These are phyloP conservation scores for Trametes sp. DNA, from an alignment of 1,284 basidiomycete genomes.

Conservation along the genomic window DNA sequence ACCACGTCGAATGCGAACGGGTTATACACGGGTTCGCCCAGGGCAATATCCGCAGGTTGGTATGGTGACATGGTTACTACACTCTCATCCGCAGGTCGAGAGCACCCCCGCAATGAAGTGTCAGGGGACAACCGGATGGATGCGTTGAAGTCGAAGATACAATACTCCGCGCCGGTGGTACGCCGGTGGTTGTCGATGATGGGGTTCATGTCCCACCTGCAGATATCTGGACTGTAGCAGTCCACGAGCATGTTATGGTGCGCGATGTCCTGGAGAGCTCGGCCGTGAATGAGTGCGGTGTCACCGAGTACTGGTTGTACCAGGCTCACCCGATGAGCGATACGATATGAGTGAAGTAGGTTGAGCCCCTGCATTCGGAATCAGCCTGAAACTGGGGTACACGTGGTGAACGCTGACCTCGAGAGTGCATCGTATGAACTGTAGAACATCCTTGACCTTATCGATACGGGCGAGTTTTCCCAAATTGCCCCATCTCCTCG, in stretches of 20 bases:
- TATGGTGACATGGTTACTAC: not conserved
- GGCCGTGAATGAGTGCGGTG: not conserved
- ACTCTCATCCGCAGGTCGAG: not conserved
- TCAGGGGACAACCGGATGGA: not conserved
- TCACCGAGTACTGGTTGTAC: too few relatives aligned
- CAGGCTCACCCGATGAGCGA: constrained; percentile 12
- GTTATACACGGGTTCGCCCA: constrained; percentile 8
- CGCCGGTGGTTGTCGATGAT: not conserved
- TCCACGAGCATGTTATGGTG: constrained; percentile 5
- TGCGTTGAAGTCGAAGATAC: constrained; percentile 15
- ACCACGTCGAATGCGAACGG: constrained; percentile 20
- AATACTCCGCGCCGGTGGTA: not conserved
- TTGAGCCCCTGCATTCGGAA: not conserved
- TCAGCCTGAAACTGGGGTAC: not conserved
- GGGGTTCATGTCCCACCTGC: not conserved
- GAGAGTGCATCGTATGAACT: constrained; percentile 3
- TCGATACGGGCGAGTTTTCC: not conserved
- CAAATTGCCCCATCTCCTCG: constrained; percentile 6
- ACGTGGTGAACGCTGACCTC: not conserved
- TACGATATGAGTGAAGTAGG: constrained; percentile 4
- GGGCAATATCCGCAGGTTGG: not conserved
- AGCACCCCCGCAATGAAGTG: not conserved
- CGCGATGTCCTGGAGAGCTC: constrained; percentile 6
- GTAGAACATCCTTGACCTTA: not conserved
- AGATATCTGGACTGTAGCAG: constrained; percentile 2